Evolutionary conservation across 202 grass and related monocot genomes (phyloP), one percentile per base, ranked within the genome.

Genomic region (Panicum virgatum): DNA sequence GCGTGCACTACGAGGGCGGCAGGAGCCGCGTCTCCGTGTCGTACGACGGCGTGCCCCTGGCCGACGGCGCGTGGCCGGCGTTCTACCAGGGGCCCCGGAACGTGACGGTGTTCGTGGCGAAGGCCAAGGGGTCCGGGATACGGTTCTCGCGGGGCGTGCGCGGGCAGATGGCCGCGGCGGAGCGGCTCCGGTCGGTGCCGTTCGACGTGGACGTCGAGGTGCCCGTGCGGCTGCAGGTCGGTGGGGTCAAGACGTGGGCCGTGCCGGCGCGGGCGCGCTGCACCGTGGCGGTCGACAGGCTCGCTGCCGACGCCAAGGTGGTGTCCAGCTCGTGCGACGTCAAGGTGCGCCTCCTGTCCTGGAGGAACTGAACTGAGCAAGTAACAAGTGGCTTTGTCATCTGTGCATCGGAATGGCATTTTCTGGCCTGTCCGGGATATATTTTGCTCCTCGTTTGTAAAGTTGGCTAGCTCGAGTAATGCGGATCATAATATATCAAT

Each of bases 21-120:
- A 63, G 5, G 68, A 88, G 90, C 77, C 66, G 18, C 80, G 43
- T 94, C 54, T 56, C 66, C 16, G 86, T 95, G 69, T 87, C 66
- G 15, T 98, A 93, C 86, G 84, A 65, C 47, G 82, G 86, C 63
- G 84, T 88, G 64, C 48, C 42, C 12, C 90, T 98, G 0, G 89
- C 84, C 0, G 20, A 73, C 7, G 96, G 88, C 54, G 72, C 19
- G 58, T 98, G 96, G 92, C 96, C 90, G 12, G 57, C 80, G 20
- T 91, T 98, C 77, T 81, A 91, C 84, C 92, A 98, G 82, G 76
- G 42, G 34, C 79, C 73, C 5, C 42, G 81, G 13, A 98, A 95
- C 72, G 87, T 86, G 82, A 98, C 90, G 67, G 64, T 83, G 82
- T 72, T 95, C 36, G 76, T 83, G 50, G 71, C 68, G 25, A 73